These are phyloP conservation scores for Aspergillus nidulans DNA, from an alignment of 495 filamentous ascomycete genomes.

Conservation along the genomic window DNA sequence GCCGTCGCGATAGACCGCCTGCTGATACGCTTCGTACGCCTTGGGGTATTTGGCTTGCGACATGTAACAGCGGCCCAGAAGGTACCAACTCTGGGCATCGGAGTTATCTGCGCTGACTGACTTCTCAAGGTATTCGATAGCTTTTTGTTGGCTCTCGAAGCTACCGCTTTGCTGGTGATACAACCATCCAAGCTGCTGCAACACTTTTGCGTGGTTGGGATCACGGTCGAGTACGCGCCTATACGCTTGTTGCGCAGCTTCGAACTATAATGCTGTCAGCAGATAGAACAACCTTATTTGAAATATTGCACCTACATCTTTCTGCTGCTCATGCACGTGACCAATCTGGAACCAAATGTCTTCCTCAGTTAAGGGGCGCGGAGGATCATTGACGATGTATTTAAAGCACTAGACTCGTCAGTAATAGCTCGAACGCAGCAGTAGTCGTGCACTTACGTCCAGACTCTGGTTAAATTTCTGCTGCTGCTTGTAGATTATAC, in stretches of 20 bases:
- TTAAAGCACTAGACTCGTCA: conserved; percentile 73
- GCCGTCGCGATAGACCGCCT: conserved; percentile 97
- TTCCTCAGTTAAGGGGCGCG: conserved; percentile 89
- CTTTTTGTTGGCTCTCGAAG: conserved; percentile 87
- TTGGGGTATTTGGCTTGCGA: conserved; percentile 98
- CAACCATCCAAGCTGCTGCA: conserved; percentile 97
- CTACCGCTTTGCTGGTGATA: conserved; percentile 91
- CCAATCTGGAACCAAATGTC: conserved; percentile 99
- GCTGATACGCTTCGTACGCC: conserved; percentile 98
- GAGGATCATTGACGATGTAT: conserved; percentile 93
- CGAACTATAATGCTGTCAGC: conserved; percentile 60
- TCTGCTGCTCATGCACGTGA: conserved; percentile 97
- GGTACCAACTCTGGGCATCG: conserved; percentile 98
- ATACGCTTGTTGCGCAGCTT: conserved; percentile 87
- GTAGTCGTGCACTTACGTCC: conserved; percentile 54
- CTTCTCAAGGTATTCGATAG: conserved; percentile 96
- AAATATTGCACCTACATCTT: conserved; percentile 70
- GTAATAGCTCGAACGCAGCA: background rate
- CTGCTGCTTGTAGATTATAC: conserved; percentile 99
- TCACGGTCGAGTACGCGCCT: conserved; percentile 89
- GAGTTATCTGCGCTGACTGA: conserved; percentile 89
- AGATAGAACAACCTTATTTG: background rate
- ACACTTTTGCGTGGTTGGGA: conserved; percentile 94
- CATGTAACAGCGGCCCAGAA: conserved; percentile 98
- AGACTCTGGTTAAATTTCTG: conserved; percentile 89